Evolutionary conservation across 805 yeast species (phyloP).

Genomic region (Metschnikowia reukaufii): DNA sequence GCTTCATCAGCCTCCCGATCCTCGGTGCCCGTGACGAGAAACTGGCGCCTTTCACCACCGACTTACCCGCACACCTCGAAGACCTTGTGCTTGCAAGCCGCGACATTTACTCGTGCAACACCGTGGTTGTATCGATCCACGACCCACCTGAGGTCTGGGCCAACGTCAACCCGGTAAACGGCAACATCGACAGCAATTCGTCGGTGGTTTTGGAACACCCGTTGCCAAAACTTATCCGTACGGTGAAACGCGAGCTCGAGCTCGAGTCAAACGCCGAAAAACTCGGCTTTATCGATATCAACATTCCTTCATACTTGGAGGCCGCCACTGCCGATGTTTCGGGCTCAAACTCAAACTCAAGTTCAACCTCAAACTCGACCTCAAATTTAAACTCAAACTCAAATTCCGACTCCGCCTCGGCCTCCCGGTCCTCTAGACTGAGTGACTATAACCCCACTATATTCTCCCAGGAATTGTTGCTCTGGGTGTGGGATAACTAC

Average conservation of each 20-base stretch:
- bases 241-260: slow-evolving; percentile 43
- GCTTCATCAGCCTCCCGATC: slow-evolving; percentile 70
- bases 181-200: slow-evolving; percentile 69
- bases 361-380: too few species aligned
- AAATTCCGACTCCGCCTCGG: too few species aligned
- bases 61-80: slow-evolving; percentile 51
- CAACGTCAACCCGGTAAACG: slow-evolving; percentile 73
- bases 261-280: slow-evolving; percentile 21
- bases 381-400: too few species aligned
- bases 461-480: slow-evolving; percentile 71
- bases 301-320: slow-evolving; percentile 56
- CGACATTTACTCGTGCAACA: slow-evolving; percentile 60
- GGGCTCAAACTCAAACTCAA: too few species aligned
- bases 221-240: slow-evolving; percentile 55
- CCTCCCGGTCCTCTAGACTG: slow-evolving; percentile 10
- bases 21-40: slow-evolving; percentile 28
- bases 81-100: slow-evolving; percentile 73
- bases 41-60: slow-evolving; percentile 31
- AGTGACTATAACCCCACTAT: slow-evolving; percentile 56
- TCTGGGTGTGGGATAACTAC: slow-evolving; percentile 90
- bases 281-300: slow-evolving; percentile 81
- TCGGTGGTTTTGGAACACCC: slow-evolving; percentile 79
- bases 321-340: too few species aligned
- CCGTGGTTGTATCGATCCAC: slow-evolving; percentile 71
- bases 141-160: slow-evolving; percentile 96